These are phyloP conservation scores for Polyrhizophydium stewartii DNA, from an alignment of 371 early-diverging fungal species.

Conservation along the genomic window DNA sequence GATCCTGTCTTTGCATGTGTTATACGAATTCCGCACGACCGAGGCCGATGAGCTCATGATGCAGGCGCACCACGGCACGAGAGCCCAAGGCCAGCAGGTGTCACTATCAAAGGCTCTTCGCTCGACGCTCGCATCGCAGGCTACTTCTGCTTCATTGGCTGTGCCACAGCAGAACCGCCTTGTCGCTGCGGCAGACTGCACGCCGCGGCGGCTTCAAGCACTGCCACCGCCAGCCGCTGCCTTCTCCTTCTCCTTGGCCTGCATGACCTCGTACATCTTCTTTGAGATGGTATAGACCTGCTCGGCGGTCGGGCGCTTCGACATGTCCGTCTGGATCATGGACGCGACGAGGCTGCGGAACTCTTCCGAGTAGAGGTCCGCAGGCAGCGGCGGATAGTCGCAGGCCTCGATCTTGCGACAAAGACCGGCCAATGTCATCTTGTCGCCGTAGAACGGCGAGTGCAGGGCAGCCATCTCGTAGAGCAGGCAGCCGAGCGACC, in stretches of 20 bases:
- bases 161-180: too few species aligned
- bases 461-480: constrained; percentile 3
- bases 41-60: too few species aligned
- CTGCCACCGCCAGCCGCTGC: too few species aligned
- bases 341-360: not conserved
- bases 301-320: not conserved
- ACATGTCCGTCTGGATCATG: constrained; percentile 1
- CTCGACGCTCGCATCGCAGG: too few species aligned
- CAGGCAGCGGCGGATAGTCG: constrained; percentile 1
- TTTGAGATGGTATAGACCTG: not conserved
- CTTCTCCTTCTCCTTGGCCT: not conserved
- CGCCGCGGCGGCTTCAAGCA: too few species aligned
- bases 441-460: constrained; percentile 2
- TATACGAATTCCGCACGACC: too few species aligned
- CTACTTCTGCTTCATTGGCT: too few species aligned
- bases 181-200: too few species aligned
- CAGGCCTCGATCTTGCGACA: constrained; percentile 2
- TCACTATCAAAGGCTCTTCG: too few species aligned
- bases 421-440: not conserved
- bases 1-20: too few species aligned
- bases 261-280: not conserved
- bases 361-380: constrained; percentile 2
- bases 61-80: too few species aligned
- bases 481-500: constrained; percentile 2
- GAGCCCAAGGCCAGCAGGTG: too few species aligned